Evolutionary conservation across 2,329 filamentous ascomycete species (phyloP).

Genomic region (Xylaria sp.): DNA sequence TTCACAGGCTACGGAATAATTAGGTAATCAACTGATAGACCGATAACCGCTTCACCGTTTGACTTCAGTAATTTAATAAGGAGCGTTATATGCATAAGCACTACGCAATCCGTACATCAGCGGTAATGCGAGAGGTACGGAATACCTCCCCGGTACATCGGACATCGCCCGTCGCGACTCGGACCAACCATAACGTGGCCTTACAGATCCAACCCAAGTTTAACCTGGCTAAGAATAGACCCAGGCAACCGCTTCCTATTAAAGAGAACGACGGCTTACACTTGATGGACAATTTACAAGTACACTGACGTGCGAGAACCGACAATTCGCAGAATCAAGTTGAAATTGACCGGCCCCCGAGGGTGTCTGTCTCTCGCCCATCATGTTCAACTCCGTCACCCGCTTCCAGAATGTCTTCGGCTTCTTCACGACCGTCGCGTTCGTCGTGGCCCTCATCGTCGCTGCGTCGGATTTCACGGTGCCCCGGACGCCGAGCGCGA

Average conservation of each 20-base stretch:
- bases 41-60: background rate
- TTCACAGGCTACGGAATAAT: background rate
- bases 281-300: background rate
- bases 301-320: background rate
- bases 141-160: background rate
- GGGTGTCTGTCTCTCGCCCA: constrained; percentile 26
- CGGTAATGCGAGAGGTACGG: background rate
- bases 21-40: background rate
- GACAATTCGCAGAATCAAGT: background rate
- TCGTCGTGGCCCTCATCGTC: constrained; percentile 72
- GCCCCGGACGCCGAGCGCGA: constrained; percentile 62
- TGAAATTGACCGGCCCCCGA: too few species aligned
- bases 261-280: background rate
- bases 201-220: background rate
- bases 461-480: constrained; percentile 71
- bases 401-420: constrained; percentile 90
- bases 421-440: constrained; percentile 94
- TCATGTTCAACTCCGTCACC: constrained; percentile 82
- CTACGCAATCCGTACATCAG: background rate
- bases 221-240: background rate
- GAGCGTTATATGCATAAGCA: background rate
- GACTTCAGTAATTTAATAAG: too few species aligned
- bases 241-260: background rate
- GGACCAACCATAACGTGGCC: background rate
- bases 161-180: background rate